Percentiles rank a stretch among this genome's conserved stretches.
phyloP scores from a whole-genome alignment of 352 stramenopile genomes.

The Phytophthora crassamura region DNA sequence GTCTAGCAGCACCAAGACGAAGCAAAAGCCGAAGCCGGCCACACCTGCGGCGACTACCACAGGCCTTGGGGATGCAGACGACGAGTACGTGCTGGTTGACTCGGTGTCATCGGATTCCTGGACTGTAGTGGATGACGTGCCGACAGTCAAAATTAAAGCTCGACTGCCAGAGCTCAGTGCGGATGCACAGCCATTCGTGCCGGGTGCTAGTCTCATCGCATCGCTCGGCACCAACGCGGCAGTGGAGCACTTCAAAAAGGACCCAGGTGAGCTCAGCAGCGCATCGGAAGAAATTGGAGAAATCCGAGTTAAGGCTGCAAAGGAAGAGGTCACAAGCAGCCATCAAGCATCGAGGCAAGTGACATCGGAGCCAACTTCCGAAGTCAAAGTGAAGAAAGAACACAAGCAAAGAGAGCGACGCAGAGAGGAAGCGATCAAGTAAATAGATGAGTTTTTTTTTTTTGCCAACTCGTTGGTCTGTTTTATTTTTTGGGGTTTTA shows the following conservation, averaged over 20 bases:
- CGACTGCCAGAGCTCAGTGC: constrained; percentile 13
- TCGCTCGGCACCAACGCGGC: not conserved
- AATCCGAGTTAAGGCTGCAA: not conserved
- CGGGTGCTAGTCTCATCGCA: constrained; percentile 4
- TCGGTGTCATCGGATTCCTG: constrained; percentile 12
- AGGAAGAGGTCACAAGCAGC: constrained; percentile 2
- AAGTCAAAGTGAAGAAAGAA: constrained; percentile 16
- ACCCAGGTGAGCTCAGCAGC: constrained; percentile 6
- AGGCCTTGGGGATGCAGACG: constrained; percentile 14
- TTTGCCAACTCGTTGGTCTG: constrained; percentile 27
- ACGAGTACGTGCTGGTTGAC: constrained; percentile 29
- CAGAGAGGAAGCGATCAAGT: too few species aligned
- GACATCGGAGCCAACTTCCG: constrained; percentile 16
- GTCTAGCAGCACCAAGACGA: not conserved
- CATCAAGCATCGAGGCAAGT: constrained; percentile 1
- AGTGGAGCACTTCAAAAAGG: not conserved
- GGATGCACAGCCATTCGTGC: constrained; percentile 28
- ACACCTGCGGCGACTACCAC: not conserved
- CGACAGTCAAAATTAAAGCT: constrained; percentile 8
- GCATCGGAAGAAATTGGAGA: not conserved
- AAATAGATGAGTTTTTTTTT: too few species aligned
- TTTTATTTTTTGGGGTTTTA: constrained; percentile 26
- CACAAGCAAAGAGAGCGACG: not conserved
- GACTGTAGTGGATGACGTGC: constrained; percentile 23
- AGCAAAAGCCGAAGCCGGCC: constrained; percentile 1